Conservation (phyloP, 257 asterid species). For the Solanum bulbocastanum region DNA sequence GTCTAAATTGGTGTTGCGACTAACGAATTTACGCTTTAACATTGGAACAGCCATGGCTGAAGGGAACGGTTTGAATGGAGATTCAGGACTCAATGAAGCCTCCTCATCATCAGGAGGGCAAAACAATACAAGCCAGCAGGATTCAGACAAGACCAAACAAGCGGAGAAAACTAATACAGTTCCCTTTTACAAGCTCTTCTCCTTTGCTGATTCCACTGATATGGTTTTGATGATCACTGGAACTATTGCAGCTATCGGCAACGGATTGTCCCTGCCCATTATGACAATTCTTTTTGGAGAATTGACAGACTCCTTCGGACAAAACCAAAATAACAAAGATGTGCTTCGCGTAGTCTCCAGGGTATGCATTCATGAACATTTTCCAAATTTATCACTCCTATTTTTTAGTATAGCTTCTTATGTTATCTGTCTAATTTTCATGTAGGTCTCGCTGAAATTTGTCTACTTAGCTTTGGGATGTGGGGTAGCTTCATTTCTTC, state of each 20-base stretch:
- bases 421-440: neutral
- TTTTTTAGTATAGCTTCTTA: neutral
- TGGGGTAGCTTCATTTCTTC: conserved; percentile 60
- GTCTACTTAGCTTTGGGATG: conserved; percentile 65
- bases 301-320: conserved; percentile 57
- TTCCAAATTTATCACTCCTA: neutral
- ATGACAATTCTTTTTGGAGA: conserved; percentile 75
- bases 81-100: conserved; percentile 19
- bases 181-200: conserved; percentile 64
- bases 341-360: conserved; percentile 39
- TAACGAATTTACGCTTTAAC: neutral
- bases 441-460: conserved; percentile 55
- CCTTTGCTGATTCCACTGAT: conserved; percentile 55
- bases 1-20: neutral
- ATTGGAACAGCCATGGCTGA: neutral
- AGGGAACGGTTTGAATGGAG: conserved; percentile 5
- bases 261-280: conserved; percentile 59
- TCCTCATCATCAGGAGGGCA: conserved; percentile 6
- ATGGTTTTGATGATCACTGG: conserved; percentile 52
- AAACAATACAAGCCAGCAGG: neutral
- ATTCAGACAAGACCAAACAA: conserved; percentile 1
- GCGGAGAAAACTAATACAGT: conserved; percentile 21
- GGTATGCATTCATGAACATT: conserved; percentile 12
- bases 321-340: neutral
- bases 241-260: conserved; percentile 50